phyloP scores from a whole-genome alignment of 306 rosid genomes.

The Coriaria nepalensis region DNA sequence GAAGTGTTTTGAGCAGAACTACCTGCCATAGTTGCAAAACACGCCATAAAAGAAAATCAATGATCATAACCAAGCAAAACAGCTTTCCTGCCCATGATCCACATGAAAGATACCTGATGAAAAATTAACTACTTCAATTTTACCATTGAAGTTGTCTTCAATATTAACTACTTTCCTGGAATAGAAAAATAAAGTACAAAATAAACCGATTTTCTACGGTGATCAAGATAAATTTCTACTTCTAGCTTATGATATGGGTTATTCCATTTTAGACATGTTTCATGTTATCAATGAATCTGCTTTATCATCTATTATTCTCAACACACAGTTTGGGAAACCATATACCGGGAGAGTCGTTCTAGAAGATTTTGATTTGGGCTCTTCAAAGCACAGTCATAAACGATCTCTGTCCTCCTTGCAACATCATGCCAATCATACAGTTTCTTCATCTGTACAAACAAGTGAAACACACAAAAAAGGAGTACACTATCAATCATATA shows the following conservation, averaged over 20 bases:
- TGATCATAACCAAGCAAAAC: conserved; percentile 75
- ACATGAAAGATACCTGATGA: conserved; percentile 56
- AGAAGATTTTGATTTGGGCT: conserved; percentile 58
- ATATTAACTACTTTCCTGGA: background rate
- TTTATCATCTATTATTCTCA: no score
- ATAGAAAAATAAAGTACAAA: no score
- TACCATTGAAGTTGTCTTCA: background rate
- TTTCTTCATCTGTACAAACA: conserved; percentile 41
- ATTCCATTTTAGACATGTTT: no score
- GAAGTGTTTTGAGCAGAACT: background rate
- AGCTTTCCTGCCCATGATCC: conserved; percentile 92
- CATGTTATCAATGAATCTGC: no score
- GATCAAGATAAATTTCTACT: no score
- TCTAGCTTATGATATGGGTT: no score
- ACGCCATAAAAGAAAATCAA: conserved; percentile 67
- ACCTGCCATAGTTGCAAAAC: conserved; percentile 65
- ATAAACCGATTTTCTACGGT: no score
- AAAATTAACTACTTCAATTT: conserved; percentile 7
- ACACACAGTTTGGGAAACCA: no score
- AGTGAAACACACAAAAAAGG: conserved; percentile 1
- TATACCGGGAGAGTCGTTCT: conserved; percentile 54
- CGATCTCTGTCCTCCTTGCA: conserved; percentile 75
- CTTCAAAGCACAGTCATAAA: conserved; percentile 64
- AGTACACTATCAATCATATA: conserved; percentile 8
- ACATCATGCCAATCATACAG: conserved; percentile 92